A percentile compares a stretch with the other conserved stretches of the same genome.
phyloP scores from a whole-genome alignment of 805 yeast genomes.

The Kodamaea restingae region DNA sequence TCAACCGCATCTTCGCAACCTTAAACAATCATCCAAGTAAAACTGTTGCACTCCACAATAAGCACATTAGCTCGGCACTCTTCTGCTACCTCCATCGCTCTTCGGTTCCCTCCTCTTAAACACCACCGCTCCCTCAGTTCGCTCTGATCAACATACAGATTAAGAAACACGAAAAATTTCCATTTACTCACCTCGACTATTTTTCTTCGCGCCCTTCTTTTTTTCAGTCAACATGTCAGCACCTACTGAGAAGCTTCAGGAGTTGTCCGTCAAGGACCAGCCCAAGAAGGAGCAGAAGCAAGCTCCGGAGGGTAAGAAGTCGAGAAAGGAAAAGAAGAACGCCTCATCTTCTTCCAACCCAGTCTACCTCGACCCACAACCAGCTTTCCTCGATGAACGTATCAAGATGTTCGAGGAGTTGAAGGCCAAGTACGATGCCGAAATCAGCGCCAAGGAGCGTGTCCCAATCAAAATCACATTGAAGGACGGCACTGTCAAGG shows the following conservation, averaged over 20 bases:
- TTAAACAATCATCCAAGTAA: too few species aligned
- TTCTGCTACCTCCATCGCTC: too few species aligned
- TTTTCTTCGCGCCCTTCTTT: neutral
- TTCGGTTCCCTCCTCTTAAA: too few species aligned
- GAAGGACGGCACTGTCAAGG: slow-evolving; percentile 78
- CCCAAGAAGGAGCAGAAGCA: slow-evolving; percentile 10
- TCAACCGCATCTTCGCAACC: too few species aligned
- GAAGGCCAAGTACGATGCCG: slow-evolving; percentile 72
- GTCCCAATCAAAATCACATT: slow-evolving; percentile 69
- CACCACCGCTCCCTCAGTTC: too few species aligned
- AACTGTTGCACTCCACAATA: too few species aligned
- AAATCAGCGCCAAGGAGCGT: slow-evolving; percentile 56
- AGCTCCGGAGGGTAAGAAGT: slow-evolving; percentile 10
- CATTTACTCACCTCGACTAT: too few species aligned
- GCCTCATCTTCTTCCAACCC: slow-evolving; percentile 29
- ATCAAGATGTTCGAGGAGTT: slow-evolving; percentile 73
- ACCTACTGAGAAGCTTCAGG: slow-evolving; percentile 44
- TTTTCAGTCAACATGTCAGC: slow-evolving; percentile 12
- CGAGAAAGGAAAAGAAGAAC: slow-evolving; percentile 35
- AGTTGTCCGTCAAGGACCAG: slow-evolving; percentile 33
- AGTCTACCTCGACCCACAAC: slow-evolving; percentile 64
- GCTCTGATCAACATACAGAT: too few species aligned
- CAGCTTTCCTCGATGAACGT: slow-evolving; percentile 80
- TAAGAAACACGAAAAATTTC: too few species aligned
- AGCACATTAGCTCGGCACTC: too few species aligned